Percentiles rank a stretch among this genome's conserved stretches.
These are phyloP conservation scores for Amanita brunnescens DNA, from an alignment of 768 basidiomycete genomes.

Conservation along the genomic window DNA sequence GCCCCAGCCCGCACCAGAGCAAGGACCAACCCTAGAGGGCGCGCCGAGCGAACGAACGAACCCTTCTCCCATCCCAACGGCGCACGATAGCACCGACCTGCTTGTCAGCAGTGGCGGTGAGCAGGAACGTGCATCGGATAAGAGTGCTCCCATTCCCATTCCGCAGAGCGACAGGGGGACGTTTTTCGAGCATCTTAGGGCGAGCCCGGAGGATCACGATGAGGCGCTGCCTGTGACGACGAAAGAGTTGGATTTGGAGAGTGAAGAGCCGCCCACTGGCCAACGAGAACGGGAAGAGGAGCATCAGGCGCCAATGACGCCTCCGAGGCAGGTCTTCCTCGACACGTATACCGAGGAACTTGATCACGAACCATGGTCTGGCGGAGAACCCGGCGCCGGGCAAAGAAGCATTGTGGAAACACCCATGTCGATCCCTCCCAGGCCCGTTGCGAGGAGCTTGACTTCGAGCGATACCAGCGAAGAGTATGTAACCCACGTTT, in stretches of 20 bases:
- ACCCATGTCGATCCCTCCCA: neutral
- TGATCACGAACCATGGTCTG: neutral
- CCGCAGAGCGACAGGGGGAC: neutral
- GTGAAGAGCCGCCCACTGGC: no score
- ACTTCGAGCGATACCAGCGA: neutral
- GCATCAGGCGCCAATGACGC: neutral
- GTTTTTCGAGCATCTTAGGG: neutral
- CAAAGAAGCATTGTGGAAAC: neutral
- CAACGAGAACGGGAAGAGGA: no score
- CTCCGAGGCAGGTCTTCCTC: neutral
- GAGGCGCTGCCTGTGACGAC: no score
- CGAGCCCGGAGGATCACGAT: neutral
- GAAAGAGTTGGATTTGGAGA: no score
- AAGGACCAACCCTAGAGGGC: neutral
- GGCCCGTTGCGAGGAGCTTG: neutral
- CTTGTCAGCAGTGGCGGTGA: neutral
- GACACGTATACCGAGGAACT: neutral
- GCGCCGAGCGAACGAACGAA: neutral
- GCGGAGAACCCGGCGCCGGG: no score
- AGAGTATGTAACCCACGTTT: no score
- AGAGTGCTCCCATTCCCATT: conserved; percentile 1
- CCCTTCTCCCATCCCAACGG: neutral
- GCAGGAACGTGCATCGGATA: neutral
- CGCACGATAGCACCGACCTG: neutral
- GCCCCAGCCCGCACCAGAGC: neutral